Conservation (phyloP, 441 rosid genomes). For the Metrosideros polymorpha region DNA sequence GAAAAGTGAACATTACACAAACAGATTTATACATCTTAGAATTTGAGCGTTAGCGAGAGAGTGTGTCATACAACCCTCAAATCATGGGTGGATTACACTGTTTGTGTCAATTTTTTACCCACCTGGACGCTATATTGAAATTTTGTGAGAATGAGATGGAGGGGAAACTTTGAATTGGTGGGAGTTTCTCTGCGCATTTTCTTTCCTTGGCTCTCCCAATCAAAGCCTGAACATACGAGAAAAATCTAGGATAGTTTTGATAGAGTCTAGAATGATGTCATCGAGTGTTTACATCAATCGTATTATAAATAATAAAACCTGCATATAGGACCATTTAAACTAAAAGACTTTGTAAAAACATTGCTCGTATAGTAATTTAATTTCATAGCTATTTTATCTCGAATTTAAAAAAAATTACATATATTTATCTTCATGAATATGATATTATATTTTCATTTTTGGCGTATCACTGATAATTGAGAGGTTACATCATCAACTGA, state of each 20-base stretch:
- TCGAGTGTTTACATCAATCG: not conserved
- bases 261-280: not conserved
- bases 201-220: not conserved
- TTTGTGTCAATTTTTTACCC: not conserved
- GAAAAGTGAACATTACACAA: not conserved
- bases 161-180: not conserved
- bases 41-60: not conserved
- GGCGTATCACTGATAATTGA: not conserved
- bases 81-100: not conserved
- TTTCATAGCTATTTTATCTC: not conserved
- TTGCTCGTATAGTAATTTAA: not conserved
- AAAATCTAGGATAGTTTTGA: not conserved
- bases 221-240: not conserved
- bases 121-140: not conserved
- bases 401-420: not conserved
- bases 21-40: not conserved
- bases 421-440: not conserved
- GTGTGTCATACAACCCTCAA: not conserved
- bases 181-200: not conserved
- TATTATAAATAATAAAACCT: not conserved
- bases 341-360: not conserved
- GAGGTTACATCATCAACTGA: not conserved
- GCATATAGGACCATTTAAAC: not conserved
- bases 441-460: not conserved
- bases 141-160: not conserved